Evolutionary conservation across 2,329 filamentous ascomycete species (phyloP).

Genomic region (Pestalotiopsis sp.): DNA sequence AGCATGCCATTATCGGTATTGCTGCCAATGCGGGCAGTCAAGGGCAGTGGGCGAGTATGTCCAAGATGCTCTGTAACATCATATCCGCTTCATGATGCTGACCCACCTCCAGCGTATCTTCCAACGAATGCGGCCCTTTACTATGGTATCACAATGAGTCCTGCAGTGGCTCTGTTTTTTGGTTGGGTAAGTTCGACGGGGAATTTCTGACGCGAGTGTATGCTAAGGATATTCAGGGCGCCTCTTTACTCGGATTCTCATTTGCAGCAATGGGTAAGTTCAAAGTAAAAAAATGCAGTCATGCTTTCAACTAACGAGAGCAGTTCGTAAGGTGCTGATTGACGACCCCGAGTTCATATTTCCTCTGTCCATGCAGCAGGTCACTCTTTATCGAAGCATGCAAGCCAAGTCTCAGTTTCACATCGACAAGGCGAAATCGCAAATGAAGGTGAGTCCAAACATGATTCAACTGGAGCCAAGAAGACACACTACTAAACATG

Average conservation of each 20-base stretch:
- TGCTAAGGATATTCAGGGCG: not conserved
- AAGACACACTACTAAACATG: no score
- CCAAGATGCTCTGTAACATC: not conserved
- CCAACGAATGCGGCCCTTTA: slow-evolving; percentile 40
- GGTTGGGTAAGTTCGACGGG: slow-evolving; percentile 43
- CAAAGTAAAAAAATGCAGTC: not conserved
- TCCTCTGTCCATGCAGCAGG: slow-evolving; percentile 11
- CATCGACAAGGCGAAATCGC: not conserved
- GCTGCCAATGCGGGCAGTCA: slow-evolving; percentile 36
- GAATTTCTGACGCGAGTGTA: not conserved
- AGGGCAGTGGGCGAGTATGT: slow-evolving; percentile 12
- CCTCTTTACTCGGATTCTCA: slow-evolving; percentile 9
- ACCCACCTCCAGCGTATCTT: not conserved
- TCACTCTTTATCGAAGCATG: slow-evolving; percentile 8
- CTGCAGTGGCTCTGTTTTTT: slow-evolving; percentile 59
- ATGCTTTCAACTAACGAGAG: not conserved
- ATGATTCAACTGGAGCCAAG: no score
- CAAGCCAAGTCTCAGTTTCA: not conserved
- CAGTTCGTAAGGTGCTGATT: slow-evolving; percentile 5
- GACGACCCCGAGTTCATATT: slow-evolving; percentile 14
- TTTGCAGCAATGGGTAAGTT: slow-evolving; percentile 9
- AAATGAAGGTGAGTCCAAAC: slow-evolving; percentile 1
- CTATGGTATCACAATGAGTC: slow-evolving; percentile 54
- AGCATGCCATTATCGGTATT: slow-evolving; percentile 60
- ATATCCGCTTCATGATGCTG: not conserved